A percentile compares a stretch with the other conserved stretches of the same genome.
phyloP scores from a whole-genome alignment of 2,329 filamentous ascomycete species.

The Magnaporthiopsis rhizophila region DNA sequence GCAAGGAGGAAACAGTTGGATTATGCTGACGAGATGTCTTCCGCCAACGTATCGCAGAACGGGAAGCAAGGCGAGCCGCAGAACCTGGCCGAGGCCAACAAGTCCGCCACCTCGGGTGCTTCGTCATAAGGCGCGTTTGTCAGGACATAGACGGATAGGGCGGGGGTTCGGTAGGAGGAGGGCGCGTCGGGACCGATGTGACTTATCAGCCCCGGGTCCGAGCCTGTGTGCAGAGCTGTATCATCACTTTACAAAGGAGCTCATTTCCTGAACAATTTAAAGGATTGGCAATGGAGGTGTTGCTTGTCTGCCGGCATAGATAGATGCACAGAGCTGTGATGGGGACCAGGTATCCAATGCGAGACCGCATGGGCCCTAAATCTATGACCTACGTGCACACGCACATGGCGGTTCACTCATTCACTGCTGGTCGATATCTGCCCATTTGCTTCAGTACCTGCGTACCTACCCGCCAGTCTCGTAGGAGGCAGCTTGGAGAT shows the following conservation, averaged over 20 bases:
- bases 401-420: background rate
- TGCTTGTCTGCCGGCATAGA: background rate
- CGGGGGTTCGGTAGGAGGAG: background rate
- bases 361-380: background rate
- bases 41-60: conserved; percentile 54
- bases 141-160: background rate
- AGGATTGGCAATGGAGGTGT: background rate
- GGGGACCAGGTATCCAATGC: background rate
- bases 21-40: background rate
- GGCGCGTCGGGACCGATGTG: background rate
- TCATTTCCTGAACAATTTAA: background rate
- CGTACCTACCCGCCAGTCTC: too few relatives aligned
- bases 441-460: too few relatives aligned
- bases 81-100: conserved; percentile 56
- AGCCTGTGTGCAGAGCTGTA: background rate
- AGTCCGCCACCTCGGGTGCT: conserved; percentile 26
- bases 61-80: conserved; percentile 89
- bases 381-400: background rate
- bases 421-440: too few relatives aligned
- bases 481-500: background rate
- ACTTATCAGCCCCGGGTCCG: background rate
- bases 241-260: background rate
- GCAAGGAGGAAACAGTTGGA: background rate
- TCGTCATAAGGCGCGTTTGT: conserved; percentile 14
- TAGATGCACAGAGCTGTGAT: background rate